Conservation (phyloP, 2,329 filamentous ascomycete genomes). For the Talaromyces pinophilus region DNA sequence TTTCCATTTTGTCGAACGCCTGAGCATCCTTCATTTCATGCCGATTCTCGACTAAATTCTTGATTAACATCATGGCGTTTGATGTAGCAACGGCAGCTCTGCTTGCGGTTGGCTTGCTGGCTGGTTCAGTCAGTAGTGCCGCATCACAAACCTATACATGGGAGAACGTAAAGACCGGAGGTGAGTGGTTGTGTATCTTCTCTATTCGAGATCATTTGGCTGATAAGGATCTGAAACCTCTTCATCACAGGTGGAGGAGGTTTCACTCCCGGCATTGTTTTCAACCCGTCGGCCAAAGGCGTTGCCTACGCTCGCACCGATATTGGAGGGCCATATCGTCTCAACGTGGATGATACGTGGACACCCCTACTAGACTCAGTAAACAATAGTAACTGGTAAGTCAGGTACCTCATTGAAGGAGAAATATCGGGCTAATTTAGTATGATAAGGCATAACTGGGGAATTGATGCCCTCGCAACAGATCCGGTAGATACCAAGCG, state of each 20-base stretch:
- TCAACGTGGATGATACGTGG: constrained; percentile 59
- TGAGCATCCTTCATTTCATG: neutral
- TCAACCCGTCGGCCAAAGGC: constrained; percentile 51
- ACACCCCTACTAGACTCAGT: constrained; percentile 56
- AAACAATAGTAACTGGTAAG: constrained; percentile 50
- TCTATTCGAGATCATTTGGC: neutral
- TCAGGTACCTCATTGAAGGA: neutral
- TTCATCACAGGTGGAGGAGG: constrained; percentile 54
- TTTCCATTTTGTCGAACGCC: neutral
- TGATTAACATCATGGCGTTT: neutral
- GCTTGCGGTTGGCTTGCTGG: constrained; percentile 16
- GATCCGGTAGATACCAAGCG: constrained; percentile 56
- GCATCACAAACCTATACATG: constrained; percentile 39
- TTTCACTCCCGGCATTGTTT: constrained; percentile 59
- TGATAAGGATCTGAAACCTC: neutral
- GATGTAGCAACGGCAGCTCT: neutral
- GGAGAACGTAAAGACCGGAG: constrained; percentile 55
- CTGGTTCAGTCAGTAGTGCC: constrained; percentile 22
- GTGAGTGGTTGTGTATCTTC: constrained; percentile 7
- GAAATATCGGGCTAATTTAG: neutral
- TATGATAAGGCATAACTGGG: constrained; percentile 54
- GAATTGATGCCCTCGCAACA: constrained; percentile 55
- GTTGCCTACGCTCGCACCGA: constrained; percentile 60
- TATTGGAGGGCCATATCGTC: constrained; percentile 59
- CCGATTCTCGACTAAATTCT: neutral